These are phyloP conservation scores for Veloboletus limbatus DNA, from an alignment of 1,284 basidiomycete genomes.

Conservation along the genomic window DNA sequence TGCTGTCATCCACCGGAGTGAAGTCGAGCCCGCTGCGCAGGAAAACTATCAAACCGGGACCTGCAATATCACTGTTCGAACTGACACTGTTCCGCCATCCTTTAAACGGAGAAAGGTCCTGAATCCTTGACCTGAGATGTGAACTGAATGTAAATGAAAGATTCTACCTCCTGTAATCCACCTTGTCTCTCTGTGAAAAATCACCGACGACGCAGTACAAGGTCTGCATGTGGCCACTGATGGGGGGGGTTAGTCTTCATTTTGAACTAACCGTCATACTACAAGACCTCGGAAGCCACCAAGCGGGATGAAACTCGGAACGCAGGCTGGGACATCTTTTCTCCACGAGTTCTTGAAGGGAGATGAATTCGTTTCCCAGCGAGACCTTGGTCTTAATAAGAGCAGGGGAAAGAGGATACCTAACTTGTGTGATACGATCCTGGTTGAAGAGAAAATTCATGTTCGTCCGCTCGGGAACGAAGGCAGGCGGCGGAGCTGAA, in stretches of 20 bases:
- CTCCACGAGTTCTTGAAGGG: conserved; percentile 55
- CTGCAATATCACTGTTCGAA: conserved; percentile 8
- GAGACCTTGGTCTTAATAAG: conserved; percentile 37
- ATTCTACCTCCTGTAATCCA: conserved; percentile 61
- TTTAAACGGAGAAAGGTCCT: conserved; percentile 59
- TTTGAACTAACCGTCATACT: conserved; percentile 1
- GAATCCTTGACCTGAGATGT: conserved; percentile 7
- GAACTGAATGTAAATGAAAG: neutral
- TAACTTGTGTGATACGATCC: conserved; percentile 26
- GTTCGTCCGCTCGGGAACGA: neutral
- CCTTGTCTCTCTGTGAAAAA: conserved; percentile 70
- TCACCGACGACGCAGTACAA: conserved; percentile 67
- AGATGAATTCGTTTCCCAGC: conserved; percentile 22
- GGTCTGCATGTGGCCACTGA: conserved; percentile 72
- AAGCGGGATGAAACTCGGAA: conserved; percentile 53
- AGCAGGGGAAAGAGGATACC: conserved; percentile 40
- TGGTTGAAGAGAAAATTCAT: conserved; percentile 35
- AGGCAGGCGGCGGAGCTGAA: neutral
- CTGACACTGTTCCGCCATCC: conserved; percentile 73
- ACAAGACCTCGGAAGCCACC: conserved; percentile 68
- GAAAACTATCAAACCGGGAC: neutral
- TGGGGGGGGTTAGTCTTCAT: conserved; percentile 7
- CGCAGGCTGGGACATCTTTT: conserved; percentile 57
- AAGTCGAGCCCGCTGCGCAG: conserved; percentile 66
- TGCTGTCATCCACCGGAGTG: conserved; percentile 54